Evolutionary conservation across 768 basidiomycete species (phyloP).

Genomic region (Tricholomella constricta): DNA sequence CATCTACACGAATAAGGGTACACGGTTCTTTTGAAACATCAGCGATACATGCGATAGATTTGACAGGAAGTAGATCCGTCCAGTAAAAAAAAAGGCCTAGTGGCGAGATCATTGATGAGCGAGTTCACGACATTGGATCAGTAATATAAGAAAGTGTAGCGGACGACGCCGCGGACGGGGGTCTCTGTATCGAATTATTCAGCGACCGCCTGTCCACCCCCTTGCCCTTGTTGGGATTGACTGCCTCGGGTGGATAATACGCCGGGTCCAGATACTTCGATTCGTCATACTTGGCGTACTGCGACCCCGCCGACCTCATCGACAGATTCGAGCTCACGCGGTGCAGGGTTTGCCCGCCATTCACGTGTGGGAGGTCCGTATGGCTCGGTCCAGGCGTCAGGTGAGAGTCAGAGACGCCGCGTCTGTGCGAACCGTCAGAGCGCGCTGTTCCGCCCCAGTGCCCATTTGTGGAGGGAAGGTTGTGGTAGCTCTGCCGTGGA

Average conservation of each 20-base stretch:
- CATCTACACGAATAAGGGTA: background rate
- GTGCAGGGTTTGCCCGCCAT: constrained; percentile 1
- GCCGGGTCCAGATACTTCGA: constrained; percentile 12
- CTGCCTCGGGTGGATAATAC: background rate
- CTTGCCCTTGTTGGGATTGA: background rate
- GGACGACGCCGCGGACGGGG: background rate
- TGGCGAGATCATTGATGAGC: background rate
- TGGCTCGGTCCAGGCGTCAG: background rate
- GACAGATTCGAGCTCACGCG: constrained; percentile 13
- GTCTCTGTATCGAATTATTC: background rate
- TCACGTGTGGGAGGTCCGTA: background rate
- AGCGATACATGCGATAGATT: background rate
- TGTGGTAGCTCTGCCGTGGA: background rate
- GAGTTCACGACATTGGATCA: background rate
- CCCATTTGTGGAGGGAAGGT: background rate
- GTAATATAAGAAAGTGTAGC: background rate
- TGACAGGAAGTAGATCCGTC: background rate
- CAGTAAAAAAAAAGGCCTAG: background rate
- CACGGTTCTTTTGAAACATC: background rate
- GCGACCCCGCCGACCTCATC: constrained; percentile 10
- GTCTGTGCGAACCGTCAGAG: constrained; percentile 3
- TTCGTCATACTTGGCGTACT: constrained; percentile 10
- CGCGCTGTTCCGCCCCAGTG: background rate
- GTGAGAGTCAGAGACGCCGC: constrained; percentile 9
- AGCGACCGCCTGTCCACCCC: background rate